Conservation (phyloP, 495 filamentous ascomycete species). For the Xylaria curta region DNA sequence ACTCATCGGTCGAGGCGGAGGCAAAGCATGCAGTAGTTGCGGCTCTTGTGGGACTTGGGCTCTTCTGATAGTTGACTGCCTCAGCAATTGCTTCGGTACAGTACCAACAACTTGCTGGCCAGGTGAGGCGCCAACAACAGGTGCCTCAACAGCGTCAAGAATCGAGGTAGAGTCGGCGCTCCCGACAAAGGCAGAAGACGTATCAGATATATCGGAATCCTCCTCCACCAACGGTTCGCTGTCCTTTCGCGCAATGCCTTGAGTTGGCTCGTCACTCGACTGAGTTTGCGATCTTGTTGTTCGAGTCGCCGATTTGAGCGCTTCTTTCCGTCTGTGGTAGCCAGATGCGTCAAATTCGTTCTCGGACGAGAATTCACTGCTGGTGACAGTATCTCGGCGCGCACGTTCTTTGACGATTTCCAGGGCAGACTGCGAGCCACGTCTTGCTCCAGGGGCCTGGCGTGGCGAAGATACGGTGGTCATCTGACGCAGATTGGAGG, state of each 20-base stretch:
- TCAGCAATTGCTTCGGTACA: conserved; percentile 58
- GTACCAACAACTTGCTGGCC: conserved; percentile 59
- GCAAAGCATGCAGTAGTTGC: conserved; percentile 73
- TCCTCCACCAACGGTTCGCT: conserved; percentile 64
- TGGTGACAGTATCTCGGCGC: conserved; percentile 85
- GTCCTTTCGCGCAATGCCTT: conserved; percentile 51
- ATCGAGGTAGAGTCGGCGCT: conserved; percentile 63
- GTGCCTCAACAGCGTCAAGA: conserved; percentile 55
- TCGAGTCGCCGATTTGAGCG: conserved; percentile 43
- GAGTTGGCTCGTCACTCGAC: conserved; percentile 45
- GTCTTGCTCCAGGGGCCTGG: conserved; percentile 46
- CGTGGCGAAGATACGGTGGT: conserved; percentile 46
- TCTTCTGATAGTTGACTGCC: conserved; percentile 54
- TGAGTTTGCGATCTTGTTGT: conserved; percentile 54
- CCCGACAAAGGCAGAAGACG: conserved; percentile 58
- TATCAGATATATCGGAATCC: conserved; percentile 63
- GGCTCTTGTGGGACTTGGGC: conserved; percentile 57
- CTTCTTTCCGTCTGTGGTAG: conserved; percentile 65
- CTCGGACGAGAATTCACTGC: conserved; percentile 90
- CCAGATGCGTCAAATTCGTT: conserved; percentile 78
- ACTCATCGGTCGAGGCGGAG: conserved; percentile 91
- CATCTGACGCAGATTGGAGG: conserved; percentile 56
- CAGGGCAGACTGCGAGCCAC: conserved; percentile 78
- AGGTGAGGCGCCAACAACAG: conserved; percentile 53
- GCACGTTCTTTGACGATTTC: conserved; percentile 76